A percentile compares a stretch with the other conserved stretches of the same genome.
Conservation (phyloP, 192 early-diverging fungal genomes). For the Cetraspora pellucida region DNA sequence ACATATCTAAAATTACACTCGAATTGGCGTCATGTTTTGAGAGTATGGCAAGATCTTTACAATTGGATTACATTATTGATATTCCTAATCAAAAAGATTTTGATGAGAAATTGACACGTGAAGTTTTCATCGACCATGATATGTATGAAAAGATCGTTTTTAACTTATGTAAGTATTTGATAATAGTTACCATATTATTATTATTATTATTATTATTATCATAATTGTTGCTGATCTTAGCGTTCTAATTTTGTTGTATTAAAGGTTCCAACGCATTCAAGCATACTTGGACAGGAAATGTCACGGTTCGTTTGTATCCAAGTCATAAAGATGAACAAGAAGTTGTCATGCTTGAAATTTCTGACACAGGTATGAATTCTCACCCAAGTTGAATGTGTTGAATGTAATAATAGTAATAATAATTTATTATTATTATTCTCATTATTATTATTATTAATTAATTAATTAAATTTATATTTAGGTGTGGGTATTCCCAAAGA, state of each 20-base stretch:
- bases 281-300: conserved; percentile 52
- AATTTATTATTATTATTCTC: too few relatives aligned
- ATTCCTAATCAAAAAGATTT: conserved; percentile 26
- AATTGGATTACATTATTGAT: conserved; percentile 45
- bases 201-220: not conserved
- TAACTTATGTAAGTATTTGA: conserved; percentile 30
- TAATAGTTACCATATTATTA: too few relatives aligned
- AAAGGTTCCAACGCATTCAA: conserved; percentile 49
- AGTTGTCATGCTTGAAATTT: conserved; percentile 40
- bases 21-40: conserved; percentile 59
- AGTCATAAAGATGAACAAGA: conserved; percentile 42
- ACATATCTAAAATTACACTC: conserved; percentile 49
- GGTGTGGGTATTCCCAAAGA: conserved; percentile 58
- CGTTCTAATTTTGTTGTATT: not conserved
- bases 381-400: too few relatives aligned
- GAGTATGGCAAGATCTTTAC: conserved; percentile 34
- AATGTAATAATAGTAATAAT: not conserved
- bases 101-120: not conserved
- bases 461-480: not conserved
- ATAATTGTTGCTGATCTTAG: not conserved
- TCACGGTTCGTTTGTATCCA: conserved; percentile 52
- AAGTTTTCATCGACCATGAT: conserved; percentile 17
- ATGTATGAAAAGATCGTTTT: conserved; percentile 32
- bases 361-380: conserved; percentile 38
- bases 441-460: too few relatives aligned